Base-by-base conservation (phyloP, 2,329 filamentous ascomycete genomes). In the Fusarium anguioides region DNA sequence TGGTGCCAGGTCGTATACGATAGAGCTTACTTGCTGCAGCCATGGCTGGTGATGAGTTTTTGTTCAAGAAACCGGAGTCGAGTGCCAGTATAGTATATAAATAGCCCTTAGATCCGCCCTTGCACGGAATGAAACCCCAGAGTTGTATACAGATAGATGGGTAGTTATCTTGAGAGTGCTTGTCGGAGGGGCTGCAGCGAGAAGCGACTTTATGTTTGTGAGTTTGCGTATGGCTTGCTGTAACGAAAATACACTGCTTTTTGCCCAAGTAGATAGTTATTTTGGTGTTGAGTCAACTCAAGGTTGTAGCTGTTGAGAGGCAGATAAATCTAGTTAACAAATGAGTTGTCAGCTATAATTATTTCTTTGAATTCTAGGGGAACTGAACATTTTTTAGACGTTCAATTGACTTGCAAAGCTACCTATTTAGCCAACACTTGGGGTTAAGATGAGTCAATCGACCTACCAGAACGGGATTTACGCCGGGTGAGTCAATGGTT, bases 1-100 rank as follows among this genome's bases (percentile, higher is more conserved):
- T 63, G 23, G 60, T 61, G 48, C 77, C 77, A 10, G 76, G 74
- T 26, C 77, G 78, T 66, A 80, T 50, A 47, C 50, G 66, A 63
- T 63, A 42, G 20, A 24, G 54, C 71, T 75, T 18, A 18, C 57
- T 37, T 17, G 64, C 48, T 45, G 59, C 18, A 17, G 60, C 17
- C 68, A 70, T 18, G 29, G 18, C 26, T 41, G 37, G 21, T 29
- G 36, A 26, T 44, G 24, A 39, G 26, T 18, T 20, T 12, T 15
- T 21, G 36, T 10, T 31, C 33, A 14, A 12, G 33, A 10, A 15
- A 37, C 39, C 40, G 31, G 24, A 26, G 21, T 15, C n/a, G 26
- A 39, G 20, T 33, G 17, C 23, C n/a, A 15, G 24, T 18, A 23
- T 35, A 26, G 26, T 36, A 18, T 37, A 35, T 59, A 11, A 36